Base-by-base conservation (phyloP, 2,329 filamentous ascomycete species). In the Lachnellula arida region DNA sequence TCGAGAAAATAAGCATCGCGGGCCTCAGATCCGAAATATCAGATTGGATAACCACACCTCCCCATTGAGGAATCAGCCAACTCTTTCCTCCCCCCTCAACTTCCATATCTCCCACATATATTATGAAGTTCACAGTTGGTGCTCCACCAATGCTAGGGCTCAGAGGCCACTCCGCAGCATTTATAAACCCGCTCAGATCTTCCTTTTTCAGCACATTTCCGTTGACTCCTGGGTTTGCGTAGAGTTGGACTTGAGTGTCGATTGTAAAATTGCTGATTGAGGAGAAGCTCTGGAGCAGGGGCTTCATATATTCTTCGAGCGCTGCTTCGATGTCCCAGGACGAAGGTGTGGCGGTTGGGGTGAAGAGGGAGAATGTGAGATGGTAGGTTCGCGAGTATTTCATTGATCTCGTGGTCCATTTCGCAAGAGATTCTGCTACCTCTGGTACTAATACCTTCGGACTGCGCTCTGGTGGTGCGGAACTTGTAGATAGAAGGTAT, bases 21-120 rank as follows among this genome's bases (percentile, higher is more conserved):
- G 89, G 86, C 58, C 86, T 86, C 23, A 99, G 80, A 25, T 83
- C 80, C 8, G 86, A 80, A 8, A 86, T 81, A 15, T 81, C 80
- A 39, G 67, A 67, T 51, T 69, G 68, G 39, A 90, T 86, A 52
- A 82, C 78, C 2, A 89, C 83, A 8, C 86, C 86, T 39, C 94
- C 94, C 94, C 94, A 99, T 75, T 99, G 94, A 0, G 94, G 94
- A 46, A 99, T 88, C 61, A 97, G 80, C 93, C 93, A 97, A 39
- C 82, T 85, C 66, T 82, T 83, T 0, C 82, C 80, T 32, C 67
- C 68, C 5, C 75, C 74, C 53, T 75, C 72, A 2, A 75, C 71
- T 46, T 75, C 72, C 51, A 67, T 76, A 56, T 88, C 82, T 56
- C 89, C 85, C 7, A 95, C 85, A 67, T 94, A 99, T 28, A 97